phyloP scores from a whole-genome alignment of 169 alveolate genomes.

The Amoebophrya sp. region DNA sequence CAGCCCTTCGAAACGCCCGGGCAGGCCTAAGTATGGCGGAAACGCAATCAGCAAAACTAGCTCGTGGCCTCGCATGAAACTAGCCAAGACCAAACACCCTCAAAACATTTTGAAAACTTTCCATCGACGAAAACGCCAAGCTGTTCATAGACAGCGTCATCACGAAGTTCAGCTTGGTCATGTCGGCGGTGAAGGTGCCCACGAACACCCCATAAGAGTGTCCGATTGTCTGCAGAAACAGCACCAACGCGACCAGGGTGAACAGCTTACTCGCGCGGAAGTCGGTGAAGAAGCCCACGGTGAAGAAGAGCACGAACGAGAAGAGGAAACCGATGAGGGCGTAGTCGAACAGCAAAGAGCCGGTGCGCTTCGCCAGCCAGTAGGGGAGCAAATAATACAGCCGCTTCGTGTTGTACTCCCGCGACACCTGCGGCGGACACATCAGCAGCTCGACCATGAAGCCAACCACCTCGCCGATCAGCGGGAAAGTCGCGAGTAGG shows the following conservation, averaged over 20 bases:
- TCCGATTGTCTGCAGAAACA: neutral
- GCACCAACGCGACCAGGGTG: neutral
- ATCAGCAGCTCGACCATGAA: neutral
- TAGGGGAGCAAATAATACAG: neutral
- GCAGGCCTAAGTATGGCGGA: neutral
- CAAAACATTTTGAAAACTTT: too few species aligned
- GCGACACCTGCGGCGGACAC: neutral
- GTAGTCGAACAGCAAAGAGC: neutral
- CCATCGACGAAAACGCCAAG: neutral
- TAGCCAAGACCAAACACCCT: neutral
- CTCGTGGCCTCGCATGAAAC: neutral
- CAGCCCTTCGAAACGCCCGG: neutral
- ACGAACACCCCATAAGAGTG: neutral
- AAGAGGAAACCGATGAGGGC: neutral
- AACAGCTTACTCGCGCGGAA: neutral
- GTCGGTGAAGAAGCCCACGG: neutral
- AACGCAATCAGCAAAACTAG: neutral
- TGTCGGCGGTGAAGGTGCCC: neutral
- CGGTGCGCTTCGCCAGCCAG: neutral
- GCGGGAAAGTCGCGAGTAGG: neutral
- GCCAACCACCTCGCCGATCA: neutral
- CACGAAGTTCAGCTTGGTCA: neutral
- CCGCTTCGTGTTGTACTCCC: neutral
- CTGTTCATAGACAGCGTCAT: neutral
- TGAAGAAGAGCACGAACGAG: neutral